Evolutionary conservation across 306 rosid species (phyloP), one percentile per base, ranked within the genome.

Genomic region (Rosa lucieae): DNA sequence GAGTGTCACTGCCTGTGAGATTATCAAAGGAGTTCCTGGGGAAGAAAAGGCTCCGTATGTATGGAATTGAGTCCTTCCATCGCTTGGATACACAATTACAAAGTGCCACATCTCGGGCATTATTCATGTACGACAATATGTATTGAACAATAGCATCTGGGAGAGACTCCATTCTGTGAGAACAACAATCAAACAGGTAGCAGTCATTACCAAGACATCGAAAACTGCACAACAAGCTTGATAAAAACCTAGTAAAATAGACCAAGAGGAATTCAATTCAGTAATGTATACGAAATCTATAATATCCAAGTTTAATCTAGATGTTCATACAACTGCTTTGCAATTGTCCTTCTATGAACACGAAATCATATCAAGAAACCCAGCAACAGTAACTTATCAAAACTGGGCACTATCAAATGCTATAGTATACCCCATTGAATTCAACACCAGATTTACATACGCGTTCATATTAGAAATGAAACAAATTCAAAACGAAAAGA

Each of bases 81-180:
- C 89, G 77, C 86, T 90, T 96, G 2, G 99, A 96, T 44, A 96
- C 96, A 49, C 96, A 91, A 17, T 90, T 96, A 83, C 97, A 96
- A 62, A 83, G 81, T 26, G 97, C 98, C 55, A 96, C 94, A 4
- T 96, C 97, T 2, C 89, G 88, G 42, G 96, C 97, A 49, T 87
- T 89, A 15, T 69, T 90, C 84, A 90, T 77, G 55, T 85, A 82
- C 9, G 98, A 93, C 83, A 96, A 76, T 71, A 96, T 88, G 78
- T 70, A 87, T 78, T 96, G 97, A 78, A 96, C 84, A 43, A 96
- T 67, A n/a, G 88, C 97, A 82, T 90, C 97, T 3, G 99, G 99
- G 67, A 93, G 88, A 39, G 88, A 78, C 17, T 96, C 99, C 96
- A 93, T 94, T 74, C 85, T 84, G 88, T 84, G 83, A 52, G 67